These are phyloP conservation scores for Hypoxylon sp. DNA, from an alignment of 2,329 filamentous ascomycete species.

Conservation along the genomic window DNA sequence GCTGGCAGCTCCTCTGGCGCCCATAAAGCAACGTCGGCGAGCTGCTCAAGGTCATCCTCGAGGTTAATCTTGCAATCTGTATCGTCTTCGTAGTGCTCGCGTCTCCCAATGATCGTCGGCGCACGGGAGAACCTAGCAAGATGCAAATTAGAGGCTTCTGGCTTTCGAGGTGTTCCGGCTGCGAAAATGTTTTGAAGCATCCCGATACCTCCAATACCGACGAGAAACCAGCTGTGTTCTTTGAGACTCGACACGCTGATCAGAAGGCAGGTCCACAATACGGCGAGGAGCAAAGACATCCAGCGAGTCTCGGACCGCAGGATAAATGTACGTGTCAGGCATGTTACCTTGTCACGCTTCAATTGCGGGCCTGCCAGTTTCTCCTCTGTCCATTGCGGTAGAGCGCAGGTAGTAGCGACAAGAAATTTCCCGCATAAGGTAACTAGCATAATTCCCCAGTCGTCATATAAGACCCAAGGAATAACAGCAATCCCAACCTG, in stretches of 20 bases:
- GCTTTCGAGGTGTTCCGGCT: slow-evolving; percentile 22
- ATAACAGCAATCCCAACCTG: not conserved
- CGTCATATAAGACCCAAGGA: not conserved
- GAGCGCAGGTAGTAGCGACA: not conserved
- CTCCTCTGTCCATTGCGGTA: not conserved
- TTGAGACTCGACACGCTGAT: not conserved
- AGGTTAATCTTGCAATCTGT: not conserved
- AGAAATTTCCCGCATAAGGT: not conserved
- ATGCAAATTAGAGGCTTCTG: not conserved
- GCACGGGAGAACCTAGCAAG: not conserved
- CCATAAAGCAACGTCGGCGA: not conserved
- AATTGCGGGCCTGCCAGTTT: not conserved
- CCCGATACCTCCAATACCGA: slow-evolving; percentile 34
- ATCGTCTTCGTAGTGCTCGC: not conserved
- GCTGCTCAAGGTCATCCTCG: not conserved
- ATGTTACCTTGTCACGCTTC: slow-evolving; percentile 5
- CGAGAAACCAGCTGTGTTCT: slow-evolving; percentile 28
- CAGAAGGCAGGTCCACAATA: not conserved
- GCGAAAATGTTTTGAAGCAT: slow-evolving; percentile 39
- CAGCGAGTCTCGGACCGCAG: slow-evolving; percentile 3
- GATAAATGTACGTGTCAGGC: slow-evolving; percentile 30
- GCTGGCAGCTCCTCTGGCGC: not conserved
- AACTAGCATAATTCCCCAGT: not conserved
- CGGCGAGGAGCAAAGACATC: not conserved
- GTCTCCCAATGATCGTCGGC: slow-evolving; percentile 11